These are phyloP conservation scores for Massospora cicadina DNA, from an alignment of 371 early-diverging fungal species.

Conservation along the genomic window DNA sequence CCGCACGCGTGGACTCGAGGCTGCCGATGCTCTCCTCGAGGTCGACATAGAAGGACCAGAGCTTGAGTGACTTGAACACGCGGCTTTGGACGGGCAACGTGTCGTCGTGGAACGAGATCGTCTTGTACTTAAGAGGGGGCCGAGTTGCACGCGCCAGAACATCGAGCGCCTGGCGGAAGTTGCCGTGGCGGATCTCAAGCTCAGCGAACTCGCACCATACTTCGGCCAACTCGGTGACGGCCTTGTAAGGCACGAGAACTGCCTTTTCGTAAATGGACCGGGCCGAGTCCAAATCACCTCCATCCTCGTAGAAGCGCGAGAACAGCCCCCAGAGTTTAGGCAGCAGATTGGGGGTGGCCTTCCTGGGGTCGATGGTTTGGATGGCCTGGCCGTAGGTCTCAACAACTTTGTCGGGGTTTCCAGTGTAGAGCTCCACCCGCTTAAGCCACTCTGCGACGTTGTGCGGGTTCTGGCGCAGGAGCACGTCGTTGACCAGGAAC, in stretches of 20 bases:
- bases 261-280: conserved; percentile 75
- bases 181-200: conserved; percentile 63
- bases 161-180: conserved; percentile 42
- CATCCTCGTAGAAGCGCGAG: conserved; percentile 62
- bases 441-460: conserved; percentile 84
- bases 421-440: conserved; percentile 51
- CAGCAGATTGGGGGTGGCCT: conserved; percentile 49
- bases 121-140: conserved; percentile 27
- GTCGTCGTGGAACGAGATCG: conserved; percentile 39
- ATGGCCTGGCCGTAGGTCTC: conserved; percentile 68
- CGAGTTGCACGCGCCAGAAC: conserved; percentile 62
- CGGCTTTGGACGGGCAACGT: conserved; percentile 57
- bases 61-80: conserved; percentile 69
- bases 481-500: conserved; percentile 83
- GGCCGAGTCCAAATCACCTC: conserved; percentile 38
- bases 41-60: conserved; percentile 92
- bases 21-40: conserved; percentile 84
- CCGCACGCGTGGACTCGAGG: conserved; percentile 59
- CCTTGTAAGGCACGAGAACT: conserved; percentile 51
- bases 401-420: conserved; percentile 34
- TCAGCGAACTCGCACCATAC: conserved; percentile 90
- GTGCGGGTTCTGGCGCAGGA: conserved; percentile 81
- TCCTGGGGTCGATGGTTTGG: conserved; percentile 57
- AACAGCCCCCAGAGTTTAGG: conserved; percentile 70
- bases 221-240: conserved; percentile 71